These are phyloP conservation scores for Populus pruinosa DNA, from an alignment of 345 rosid genomes.

Conservation along the genomic window DNA sequence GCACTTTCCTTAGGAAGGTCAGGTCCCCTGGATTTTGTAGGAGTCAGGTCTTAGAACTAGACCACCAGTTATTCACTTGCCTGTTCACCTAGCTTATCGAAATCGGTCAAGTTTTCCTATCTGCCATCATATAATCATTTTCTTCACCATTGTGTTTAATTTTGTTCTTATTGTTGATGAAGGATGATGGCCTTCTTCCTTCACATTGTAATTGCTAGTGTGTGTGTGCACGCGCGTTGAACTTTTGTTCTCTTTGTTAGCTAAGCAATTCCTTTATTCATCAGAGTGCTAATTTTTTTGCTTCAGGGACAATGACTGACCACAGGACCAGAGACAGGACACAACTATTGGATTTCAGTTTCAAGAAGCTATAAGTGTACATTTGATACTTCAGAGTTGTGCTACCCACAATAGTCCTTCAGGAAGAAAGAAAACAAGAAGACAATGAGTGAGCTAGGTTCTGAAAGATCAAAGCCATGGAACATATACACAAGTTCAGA, in stretches of 20 bases:
- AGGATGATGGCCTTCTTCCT: not conserved
- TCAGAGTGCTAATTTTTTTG: not conserved
- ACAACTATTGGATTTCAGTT: not conserved
- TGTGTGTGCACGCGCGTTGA: not conserved
- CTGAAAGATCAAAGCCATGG: conserved; percentile 57
- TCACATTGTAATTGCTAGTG: not conserved
- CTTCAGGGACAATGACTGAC: not conserved
- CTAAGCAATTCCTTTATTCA: not conserved
- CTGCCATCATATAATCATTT: too few relatives aligned
- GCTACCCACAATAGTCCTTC: not conserved
- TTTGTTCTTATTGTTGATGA: too few relatives aligned
- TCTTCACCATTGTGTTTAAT: too few relatives aligned
- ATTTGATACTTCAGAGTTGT: not conserved
- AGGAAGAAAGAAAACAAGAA: not conserved
- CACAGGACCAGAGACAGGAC: not conserved
- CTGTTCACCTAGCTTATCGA: too few relatives aligned
- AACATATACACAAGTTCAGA: conserved; percentile 49
- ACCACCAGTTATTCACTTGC: too few relatives aligned
- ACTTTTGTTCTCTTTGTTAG: not conserved
- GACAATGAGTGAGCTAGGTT: conserved; percentile 47
- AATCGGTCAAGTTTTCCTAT: too few relatives aligned
- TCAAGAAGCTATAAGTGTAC: not conserved
- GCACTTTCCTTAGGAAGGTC: too few relatives aligned
- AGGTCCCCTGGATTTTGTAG: too few relatives aligned
- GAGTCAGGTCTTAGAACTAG: too few relatives aligned